These are phyloP conservation scores for Nannizzia gypsea DNA, from an alignment of 2,329 filamentous ascomycete species.

Conservation along the genomic window DNA sequence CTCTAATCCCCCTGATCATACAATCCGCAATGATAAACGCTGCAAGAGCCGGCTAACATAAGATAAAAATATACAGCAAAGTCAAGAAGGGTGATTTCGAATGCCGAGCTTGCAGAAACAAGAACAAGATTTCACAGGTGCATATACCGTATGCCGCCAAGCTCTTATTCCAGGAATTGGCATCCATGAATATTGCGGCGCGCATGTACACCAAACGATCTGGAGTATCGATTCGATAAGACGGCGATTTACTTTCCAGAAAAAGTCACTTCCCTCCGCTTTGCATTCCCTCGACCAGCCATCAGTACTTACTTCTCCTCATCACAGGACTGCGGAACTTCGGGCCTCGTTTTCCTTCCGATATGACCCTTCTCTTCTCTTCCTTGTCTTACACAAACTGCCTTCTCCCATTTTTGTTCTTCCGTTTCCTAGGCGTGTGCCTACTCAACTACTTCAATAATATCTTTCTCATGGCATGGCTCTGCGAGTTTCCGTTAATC, in stretches of 20 bases:
- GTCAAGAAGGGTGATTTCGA: slow-evolving; percentile 93
- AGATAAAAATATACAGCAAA: slow-evolving; percentile 47
- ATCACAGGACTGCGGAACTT: neutral
- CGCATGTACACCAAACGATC: slow-evolving; percentile 79
- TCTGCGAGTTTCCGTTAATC: neutral
- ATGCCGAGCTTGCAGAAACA: slow-evolving; percentile 96
- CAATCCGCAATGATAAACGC: neutral
- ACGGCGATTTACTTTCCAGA: neutral
- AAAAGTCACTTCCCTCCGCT: neutral
- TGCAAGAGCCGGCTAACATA: slow-evolving; percentile 4
- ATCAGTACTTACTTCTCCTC: neutral
- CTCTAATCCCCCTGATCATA: slow-evolving; percentile 5
- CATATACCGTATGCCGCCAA: slow-evolving; percentile 98
- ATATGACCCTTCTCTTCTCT: neutral
- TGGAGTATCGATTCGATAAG: slow-evolving; percentile 31
- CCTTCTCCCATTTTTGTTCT: neutral
- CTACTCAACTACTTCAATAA: neutral
- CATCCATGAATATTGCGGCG: slow-evolving; percentile 95
- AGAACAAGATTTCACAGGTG: slow-evolving; percentile 95
- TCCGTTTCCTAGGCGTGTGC: neutral
- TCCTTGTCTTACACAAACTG: neutral
- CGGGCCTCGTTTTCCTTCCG: neutral
- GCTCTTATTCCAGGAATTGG: slow-evolving; percentile 93
- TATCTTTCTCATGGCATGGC: neutral
- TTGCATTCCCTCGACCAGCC: neutral